A percentile compares a stretch with the other conserved stretches of the same genome.
Conservation (phyloP, 1,284 basidiomycete genomes). For the Violaceomyces palustris region DNA sequence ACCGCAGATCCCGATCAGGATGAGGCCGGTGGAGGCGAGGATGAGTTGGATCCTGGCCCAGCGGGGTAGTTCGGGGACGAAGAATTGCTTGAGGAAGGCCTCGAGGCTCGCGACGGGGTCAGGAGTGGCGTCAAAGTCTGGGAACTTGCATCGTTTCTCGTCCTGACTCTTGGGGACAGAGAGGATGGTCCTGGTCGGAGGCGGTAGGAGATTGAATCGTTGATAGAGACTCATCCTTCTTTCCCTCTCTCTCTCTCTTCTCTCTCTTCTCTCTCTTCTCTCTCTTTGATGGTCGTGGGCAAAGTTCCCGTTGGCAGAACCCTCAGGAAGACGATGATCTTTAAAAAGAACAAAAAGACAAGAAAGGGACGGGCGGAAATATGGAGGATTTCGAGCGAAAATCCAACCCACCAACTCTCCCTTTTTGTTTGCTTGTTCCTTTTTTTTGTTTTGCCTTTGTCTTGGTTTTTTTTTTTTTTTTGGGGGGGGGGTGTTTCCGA, state of each 20-base stretch:
- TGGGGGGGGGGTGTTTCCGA: too few species aligned
- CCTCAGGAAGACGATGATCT: too few species aligned
- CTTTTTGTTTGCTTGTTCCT: too few species aligned
- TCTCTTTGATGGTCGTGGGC: too few species aligned
- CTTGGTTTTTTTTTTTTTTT: too few species aligned
- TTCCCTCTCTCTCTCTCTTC: background rate
- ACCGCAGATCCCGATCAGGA: slow-evolving; percentile 11
- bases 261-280: background rate
- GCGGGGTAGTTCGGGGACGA: slow-evolving; percentile 3
- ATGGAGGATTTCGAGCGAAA: too few species aligned
- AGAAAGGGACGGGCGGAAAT: too few species aligned
- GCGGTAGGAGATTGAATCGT: background rate
- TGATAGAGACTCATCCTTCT: background rate
- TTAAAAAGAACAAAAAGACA: too few species aligned
- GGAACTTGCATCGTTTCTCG: slow-evolving; percentile 9
- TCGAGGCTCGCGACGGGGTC: slow-evolving; percentile 5
- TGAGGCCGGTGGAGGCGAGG: slow-evolving; percentile 8
- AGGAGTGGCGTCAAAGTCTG: slow-evolving; percentile 7
- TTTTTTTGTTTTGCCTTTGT: too few species aligned
- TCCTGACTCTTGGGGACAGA: background rate
- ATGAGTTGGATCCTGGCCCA: slow-evolving; percentile 19
- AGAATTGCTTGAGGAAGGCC: slow-evolving; percentile 9
- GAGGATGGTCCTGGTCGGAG: background rate
- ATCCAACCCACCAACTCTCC: too few species aligned
- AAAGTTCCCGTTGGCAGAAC: too few species aligned